Evolutionary conservation across 331 rosid species (phyloP).

Genomic region (Malus hybrid): DNA sequence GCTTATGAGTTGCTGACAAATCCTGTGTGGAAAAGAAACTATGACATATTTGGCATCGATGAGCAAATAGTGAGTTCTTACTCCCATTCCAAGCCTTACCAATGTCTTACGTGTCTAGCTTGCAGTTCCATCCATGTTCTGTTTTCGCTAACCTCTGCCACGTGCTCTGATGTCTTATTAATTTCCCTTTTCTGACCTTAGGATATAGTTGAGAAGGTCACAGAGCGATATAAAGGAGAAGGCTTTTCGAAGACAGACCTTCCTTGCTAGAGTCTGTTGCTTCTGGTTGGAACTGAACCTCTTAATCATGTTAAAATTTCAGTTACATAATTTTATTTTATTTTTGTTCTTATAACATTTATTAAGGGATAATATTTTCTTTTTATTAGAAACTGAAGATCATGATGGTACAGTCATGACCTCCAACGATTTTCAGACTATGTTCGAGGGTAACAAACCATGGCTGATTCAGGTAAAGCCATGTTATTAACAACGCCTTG

Average conservation of each 20-base stretch:
- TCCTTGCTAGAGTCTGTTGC: constrained; percentile 50
- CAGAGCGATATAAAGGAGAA: constrained; percentile 46
- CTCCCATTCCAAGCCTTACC: constrained; percentile 4
- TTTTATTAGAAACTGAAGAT: constrained; percentile 45
- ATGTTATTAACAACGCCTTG: constrained; percentile 2
- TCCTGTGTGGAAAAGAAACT: constrained; percentile 72
- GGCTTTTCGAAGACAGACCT: constrained; percentile 39
- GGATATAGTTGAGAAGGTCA: constrained; percentile 62
- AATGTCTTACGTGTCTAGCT: not conserved
- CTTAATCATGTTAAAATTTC: constrained; percentile 1
- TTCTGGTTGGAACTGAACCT: constrained; percentile 32
- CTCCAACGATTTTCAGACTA: constrained; percentile 41
- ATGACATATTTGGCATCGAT: constrained; percentile 70
- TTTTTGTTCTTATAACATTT: not conserved
- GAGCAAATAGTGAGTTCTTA: constrained; percentile 65
- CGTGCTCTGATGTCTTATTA: not conserved
- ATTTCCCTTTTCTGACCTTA: constrained; percentile 30
- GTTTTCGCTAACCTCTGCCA: not conserved
- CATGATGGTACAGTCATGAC: constrained; percentile 37
- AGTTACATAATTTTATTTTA: not conserved
- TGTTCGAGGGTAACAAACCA: constrained; percentile 51
- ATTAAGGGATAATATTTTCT: constrained; percentile 7
- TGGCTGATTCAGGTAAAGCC: constrained; percentile 60
- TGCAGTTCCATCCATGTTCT: not conserved
- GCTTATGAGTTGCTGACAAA: constrained; percentile 88